These are phyloP conservation scores for Cicer yamashitae DNA, from an alignment of 306 rosid species.

Conservation along the genomic window DNA sequence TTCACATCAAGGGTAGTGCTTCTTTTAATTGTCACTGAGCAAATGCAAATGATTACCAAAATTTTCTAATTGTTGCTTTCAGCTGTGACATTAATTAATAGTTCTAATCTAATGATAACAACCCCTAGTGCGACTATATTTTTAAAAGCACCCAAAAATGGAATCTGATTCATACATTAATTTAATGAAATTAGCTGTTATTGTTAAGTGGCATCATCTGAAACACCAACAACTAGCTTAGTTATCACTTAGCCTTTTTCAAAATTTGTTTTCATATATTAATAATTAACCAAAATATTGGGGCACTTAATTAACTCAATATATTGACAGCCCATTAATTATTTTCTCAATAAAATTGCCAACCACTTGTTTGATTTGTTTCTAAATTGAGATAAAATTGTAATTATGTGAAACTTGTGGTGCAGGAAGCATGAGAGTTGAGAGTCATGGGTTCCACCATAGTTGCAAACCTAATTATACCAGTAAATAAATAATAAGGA, in stretches of 20 bases:
- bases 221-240: too few species aligned
- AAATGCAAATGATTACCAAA: neutral
- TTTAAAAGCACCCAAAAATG: neutral
- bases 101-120: neutral
- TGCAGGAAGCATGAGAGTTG: constrained; percentile 7
- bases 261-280: too few species aligned
- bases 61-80: constrained; percentile 8
- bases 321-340: constrained; percentile 12
- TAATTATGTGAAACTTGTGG: constrained; percentile 7
- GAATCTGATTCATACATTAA: too few species aligned
- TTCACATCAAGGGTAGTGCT: constrained; percentile 5
- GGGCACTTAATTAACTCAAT: neutral
- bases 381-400: neutral
- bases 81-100: neutral
- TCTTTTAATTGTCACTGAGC: neutral
- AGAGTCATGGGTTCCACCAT: neutral
- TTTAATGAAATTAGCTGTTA: too few species aligned
- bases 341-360: neutral
- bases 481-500: neutral
- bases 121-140: neutral
- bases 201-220: too few species aligned
- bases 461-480: neutral
- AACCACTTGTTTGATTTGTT: neutral
- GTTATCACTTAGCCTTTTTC: too few species aligned
- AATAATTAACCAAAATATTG: neutral